Evolutionary conservation across 345 rosid genomes (phyloP), one percentile per base, ranked within the genome.

Genomic region (Sisymbrium altissimum): DNA sequence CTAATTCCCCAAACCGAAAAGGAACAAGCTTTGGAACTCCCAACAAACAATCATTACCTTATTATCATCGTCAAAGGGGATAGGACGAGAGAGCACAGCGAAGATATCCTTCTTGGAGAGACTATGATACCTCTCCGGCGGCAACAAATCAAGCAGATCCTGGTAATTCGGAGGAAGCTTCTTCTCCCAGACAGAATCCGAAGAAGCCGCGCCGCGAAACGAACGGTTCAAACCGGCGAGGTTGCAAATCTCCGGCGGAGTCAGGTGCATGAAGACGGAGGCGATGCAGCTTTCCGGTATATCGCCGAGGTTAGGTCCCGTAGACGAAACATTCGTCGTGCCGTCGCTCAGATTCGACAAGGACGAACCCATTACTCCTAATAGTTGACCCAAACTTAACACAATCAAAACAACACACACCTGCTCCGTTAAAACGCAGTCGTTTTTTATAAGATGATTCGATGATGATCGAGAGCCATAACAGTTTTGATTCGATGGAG

Each of bases 191-290:
- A 94, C 97, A 1, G 91, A 84, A 72, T 94, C 98, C 3, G 98
- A 94, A 5, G 96, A 91, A 2, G 98, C 92, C 6, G 97, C 97
- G 9, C 95, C 96, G 3, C 94, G 90, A 73, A 94, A 94, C 15
- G 97, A 84, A 29, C 81, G 81, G 80, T 86, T 91, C 19, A 91
- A 72, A 58, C 97, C 80, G 14, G 98, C 98, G 10, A 94, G 85
- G 73, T 94, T 94, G 82, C 98, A 94, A 83, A 94, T 94, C 89
- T 94, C 98, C 77, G 97, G 96, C 48, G 98, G 96, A 4, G 90
- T 88, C 71, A 94, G 79, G 81, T 91, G 76, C 58, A 84, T 76
- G 65, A 89, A 91, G 11, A 94, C 98, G 70, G 89, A 85, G 11
- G 98, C 98, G 54, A 91, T 94, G 71, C 97, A 94, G 81, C 87